phyloP scores from a whole-genome alignment of 2,329 filamentous ascomycete species.

The Fusarium sp. region DNA sequence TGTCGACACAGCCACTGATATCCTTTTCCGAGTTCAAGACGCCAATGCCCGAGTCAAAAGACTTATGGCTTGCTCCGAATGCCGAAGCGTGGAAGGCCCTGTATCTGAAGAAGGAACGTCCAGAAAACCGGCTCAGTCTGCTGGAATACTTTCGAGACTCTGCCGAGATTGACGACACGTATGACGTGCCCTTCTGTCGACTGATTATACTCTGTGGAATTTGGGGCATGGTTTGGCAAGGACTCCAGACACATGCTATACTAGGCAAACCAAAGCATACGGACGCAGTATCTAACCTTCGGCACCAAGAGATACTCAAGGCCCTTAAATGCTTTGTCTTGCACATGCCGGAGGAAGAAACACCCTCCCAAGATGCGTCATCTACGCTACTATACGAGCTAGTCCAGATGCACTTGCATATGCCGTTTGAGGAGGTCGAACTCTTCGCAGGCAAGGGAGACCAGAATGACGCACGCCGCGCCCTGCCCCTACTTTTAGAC shows the following conservation, averaged over 20 bases:
- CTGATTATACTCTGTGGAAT: constrained; percentile 24
- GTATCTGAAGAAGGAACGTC: constrained; percentile 17
- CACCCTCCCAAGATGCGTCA: constrained; percentile 7
- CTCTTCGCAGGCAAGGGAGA: constrained; percentile 34
- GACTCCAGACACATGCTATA: constrained; percentile 14
- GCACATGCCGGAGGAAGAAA: constrained; percentile 18
- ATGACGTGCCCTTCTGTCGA: constrained; percentile 18
- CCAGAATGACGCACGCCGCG: constrained; percentile 29
- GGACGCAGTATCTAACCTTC: constrained; percentile 22
- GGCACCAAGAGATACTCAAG: constrained; percentile 29
- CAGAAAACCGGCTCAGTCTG: constrained; percentile 6
- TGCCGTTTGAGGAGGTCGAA: constrained; percentile 31
- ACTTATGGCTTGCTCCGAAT: constrained; percentile 32
- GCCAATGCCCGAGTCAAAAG: constrained; percentile 25
- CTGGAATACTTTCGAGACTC: constrained; percentile 25
- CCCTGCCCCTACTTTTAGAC: constrained; percentile 18
- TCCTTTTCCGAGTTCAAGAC: constrained; percentile 29
- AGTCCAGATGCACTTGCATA: constrained; percentile 32
- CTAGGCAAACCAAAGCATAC: constrained; percentile 18
- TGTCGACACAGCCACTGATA: constrained; percentile 25
- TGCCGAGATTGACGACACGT: constrained; percentile 22
- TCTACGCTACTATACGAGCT: constrained; percentile 16
- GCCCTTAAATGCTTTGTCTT: constrained; percentile 19
- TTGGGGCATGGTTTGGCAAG: constrained; percentile 37
- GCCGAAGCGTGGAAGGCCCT: constrained; percentile 30